These are phyloP conservation scores for Exserohilum turcica DNA, from an alignment of 2,329 filamentous ascomycete genomes.

Conservation along the genomic window DNA sequence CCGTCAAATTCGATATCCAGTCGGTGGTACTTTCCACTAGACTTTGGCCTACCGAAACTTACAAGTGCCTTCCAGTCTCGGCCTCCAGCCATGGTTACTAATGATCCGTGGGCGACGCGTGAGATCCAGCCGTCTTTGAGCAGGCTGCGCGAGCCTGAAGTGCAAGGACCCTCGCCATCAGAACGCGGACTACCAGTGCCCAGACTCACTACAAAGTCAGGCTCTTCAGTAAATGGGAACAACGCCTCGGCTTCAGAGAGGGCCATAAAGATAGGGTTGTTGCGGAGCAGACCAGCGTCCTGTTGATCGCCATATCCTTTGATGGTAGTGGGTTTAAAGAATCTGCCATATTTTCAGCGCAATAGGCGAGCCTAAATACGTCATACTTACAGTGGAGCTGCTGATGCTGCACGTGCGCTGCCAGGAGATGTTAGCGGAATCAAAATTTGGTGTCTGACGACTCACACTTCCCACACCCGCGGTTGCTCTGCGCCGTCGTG, in stretches of 20 bases:
- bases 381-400: background rate
- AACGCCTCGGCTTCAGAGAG: background rate
- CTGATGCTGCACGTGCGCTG: constrained; percentile 1
- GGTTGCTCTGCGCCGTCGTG: background rate
- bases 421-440: background rate
- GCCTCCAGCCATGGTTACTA: background rate
- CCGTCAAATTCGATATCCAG: background rate
- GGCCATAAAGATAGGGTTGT: background rate
- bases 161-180: background rate
- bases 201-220: background rate
- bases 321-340: background rate
- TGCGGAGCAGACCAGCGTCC: background rate
- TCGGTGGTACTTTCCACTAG: background rate
- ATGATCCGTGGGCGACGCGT: background rate
- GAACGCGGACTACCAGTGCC: background rate
- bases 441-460: background rate
- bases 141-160: background rate
- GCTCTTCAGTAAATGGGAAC: background rate
- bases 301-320: background rate
- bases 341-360: background rate
- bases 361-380: background rate
- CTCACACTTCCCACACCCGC: background rate
- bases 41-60: background rate
- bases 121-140: background rate
- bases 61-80: background rate